Base-by-base conservation (phyloP, 2,329 filamentous ascomycete genomes). In the Phialemoniopsis sp. region DNA sequence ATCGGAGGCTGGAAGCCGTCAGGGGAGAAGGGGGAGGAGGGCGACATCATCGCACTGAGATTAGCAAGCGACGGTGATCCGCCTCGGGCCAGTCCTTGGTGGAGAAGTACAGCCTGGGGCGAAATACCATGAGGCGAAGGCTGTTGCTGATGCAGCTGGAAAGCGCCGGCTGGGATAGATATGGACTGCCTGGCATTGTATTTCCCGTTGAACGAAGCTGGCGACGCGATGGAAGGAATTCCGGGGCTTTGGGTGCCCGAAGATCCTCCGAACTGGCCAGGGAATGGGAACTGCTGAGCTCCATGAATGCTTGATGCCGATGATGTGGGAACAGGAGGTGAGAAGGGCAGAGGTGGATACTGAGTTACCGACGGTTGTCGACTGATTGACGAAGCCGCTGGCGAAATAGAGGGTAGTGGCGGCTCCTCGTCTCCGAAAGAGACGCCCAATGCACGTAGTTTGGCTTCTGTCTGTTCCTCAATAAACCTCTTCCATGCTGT, bases 371-470 rank as follows among this genome's bases (percentile, higher is more conserved):
- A 89, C 16, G 80, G 70, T 52, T 86, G 84, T 42, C 84, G 72
- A 52, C 80, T 84, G 48, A 83, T 68, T 37, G 73, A 68, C 8
- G 41, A 73, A 4, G 70, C 70, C n/a, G 68, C 78, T 9, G 83
- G 82, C 13, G 89, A 91, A 48, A 84, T 73, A 4, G 80, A 79
- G 32, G 72, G 66, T 44, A 76, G 66, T 19, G 67, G 65, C 10
- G 81, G 78, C 37, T 93, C 87, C 6, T 89, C 84, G 36, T 85
- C 81, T 29, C 82, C 87, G 44, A 87, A 74, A 14, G 81, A 89
- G 12, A 97, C 93, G 47, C 93, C 93, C 40, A 98, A 73, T 37
- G 91, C 90, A 45, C 89, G 82, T 38, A 98, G 72, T 65, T 96
- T 98, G 44, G 91, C 89, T 66, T 98, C 93, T 50, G 87, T 82